Evolutionary conservation across 2,329 filamentous ascomycete species (phyloP), one percentile per base, ranked within the genome.

Genomic region (Colletotrichum orbiculare): DNA sequence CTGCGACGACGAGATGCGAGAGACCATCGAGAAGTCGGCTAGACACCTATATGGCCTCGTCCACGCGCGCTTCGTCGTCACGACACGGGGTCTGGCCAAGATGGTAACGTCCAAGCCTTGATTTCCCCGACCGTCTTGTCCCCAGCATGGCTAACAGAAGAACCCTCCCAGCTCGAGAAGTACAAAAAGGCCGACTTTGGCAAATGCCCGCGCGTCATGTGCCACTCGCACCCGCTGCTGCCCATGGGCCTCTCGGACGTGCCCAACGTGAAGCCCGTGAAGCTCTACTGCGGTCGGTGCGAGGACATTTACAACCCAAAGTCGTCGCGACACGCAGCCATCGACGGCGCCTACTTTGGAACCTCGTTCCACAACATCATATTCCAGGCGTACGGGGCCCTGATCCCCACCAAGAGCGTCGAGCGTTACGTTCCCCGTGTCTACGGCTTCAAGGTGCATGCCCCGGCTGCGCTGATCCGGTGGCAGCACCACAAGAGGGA

Each of bases 241-340:
- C 96, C 96, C 49, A 96, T 97, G 89, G 96, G 96, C 69, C 91
- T 96, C 72, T 92, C 93, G 72, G 96, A 99, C 79, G 84, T 95
- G 3, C 88, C 96, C 68, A 94, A 94, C 79, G 83, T 90, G 71
- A 96, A 94, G 74, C 90, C 95, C 50, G 96, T 97, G 70, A 98
- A 97, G 80, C 91, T 99, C 57, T 99, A 97, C 86, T 99, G 96
- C 80, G 90, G 92, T 52, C 93, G 94, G 72, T 99, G 96, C 83
- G 96, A 99, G 84, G 96, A 99, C 77, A 91, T 97, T 65, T 99
- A 99, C 85, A 98, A 98, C 80, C 96, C 96, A 48, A 99, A 99
- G 79, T 98, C 96, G 4, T 95, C 93, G 17, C 93, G 96, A 35
- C 96, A 99, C 79, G 94, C 94, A 54, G 87, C 91, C 64, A 97